A percentile compares a stretch with the other conserved stretches of the same genome.
Evolutionary conservation across 176 grass and related monocot species (phyloP).

Genomic region (Bonia amplexicaulis): DNA sequence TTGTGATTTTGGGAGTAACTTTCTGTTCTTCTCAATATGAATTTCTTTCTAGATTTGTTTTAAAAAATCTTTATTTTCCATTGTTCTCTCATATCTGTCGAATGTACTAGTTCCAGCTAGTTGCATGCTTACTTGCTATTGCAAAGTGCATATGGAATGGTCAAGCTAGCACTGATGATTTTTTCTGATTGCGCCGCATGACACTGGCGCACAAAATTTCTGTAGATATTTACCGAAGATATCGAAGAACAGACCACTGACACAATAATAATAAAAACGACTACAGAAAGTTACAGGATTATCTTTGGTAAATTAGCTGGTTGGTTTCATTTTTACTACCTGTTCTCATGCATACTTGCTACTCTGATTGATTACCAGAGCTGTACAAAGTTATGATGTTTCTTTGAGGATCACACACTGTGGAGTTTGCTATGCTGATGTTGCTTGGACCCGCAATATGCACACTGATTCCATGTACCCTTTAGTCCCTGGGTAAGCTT

Average conservation of each 20-base stretch:
- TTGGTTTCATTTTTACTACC: neutral
- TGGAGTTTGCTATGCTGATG: constrained; percentile 77
- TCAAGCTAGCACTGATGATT: neutral
- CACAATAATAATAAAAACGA: neutral
- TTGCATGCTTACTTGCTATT: neutral
- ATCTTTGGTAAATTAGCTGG: neutral
- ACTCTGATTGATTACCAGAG: constrained; percentile 21
- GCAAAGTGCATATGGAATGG: neutral
- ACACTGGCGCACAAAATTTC: neutral
- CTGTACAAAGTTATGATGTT: constrained; percentile 43
- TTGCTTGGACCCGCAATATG: constrained; percentile 48
- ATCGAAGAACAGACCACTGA: neutral
- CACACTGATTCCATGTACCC: constrained; percentile 50
- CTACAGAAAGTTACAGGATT: neutral
- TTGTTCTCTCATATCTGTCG: neutral
- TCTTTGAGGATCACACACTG: constrained; percentile 67
- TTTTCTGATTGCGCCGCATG: neutral
- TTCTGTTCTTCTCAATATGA: neutral
- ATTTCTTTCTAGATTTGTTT: neutral
- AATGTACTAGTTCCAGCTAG: neutral
- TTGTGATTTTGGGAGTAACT: neutral
- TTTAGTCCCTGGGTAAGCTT: constrained; percentile 64
- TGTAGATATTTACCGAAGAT: neutral
- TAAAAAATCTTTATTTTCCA: neutral
- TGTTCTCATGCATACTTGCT: neutral